Percentiles rank a stretch among this genome's conserved stretches.
Conservation (phyloP, 2,329 filamentous ascomycete species). For the Cladosporium colombiae region DNA sequence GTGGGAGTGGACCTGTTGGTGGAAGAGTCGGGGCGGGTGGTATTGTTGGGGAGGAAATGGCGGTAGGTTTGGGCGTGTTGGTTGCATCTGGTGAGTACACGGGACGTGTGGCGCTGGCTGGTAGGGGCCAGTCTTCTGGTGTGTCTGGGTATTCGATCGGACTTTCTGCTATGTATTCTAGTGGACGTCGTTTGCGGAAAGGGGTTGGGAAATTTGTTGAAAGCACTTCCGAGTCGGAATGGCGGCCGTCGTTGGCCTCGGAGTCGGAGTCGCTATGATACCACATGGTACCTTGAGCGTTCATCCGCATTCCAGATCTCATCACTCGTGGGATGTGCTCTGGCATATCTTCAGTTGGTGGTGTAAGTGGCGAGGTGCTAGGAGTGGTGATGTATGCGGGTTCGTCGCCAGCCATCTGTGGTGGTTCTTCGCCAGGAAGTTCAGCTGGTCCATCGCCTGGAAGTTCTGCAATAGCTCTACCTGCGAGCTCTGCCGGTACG, state of each 20-base stretch:
- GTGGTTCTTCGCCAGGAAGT: slow-evolving; percentile 12
- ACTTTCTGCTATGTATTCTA: slow-evolving; percentile 16
- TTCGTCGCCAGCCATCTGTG: slow-evolving; percentile 16
- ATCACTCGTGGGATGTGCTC: slow-evolving; percentile 7
- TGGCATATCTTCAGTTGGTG: slow-evolving; percentile 7
- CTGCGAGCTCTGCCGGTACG: slow-evolving; percentile 15
- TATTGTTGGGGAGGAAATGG: too few species aligned
- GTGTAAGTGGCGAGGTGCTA: slow-evolving; percentile 16
- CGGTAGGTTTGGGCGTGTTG: neutral
- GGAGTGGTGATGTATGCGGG: slow-evolving; percentile 14
- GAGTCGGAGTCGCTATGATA: slow-evolving; percentile 17
- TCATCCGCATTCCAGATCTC: neutral
- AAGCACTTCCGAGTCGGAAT: neutral
- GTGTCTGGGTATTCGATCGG: slow-evolving; percentile 16
- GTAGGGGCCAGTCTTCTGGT: slow-evolving; percentile 14
- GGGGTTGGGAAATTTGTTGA: neutral
- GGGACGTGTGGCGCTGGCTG: neutral
- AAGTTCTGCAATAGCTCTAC: slow-evolving; percentile 17
- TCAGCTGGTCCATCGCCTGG: slow-evolving; percentile 13
- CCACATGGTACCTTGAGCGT: slow-evolving; percentile 12
- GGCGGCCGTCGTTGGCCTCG: neutral
- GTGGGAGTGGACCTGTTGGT: neutral
- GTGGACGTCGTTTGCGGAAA: slow-evolving; percentile 1
- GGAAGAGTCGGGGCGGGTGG: neutral
- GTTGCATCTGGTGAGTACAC: neutral